Conservation (phyloP, 306 rosid genomes). For the Psophocarpus tetragonolobus region DNA sequence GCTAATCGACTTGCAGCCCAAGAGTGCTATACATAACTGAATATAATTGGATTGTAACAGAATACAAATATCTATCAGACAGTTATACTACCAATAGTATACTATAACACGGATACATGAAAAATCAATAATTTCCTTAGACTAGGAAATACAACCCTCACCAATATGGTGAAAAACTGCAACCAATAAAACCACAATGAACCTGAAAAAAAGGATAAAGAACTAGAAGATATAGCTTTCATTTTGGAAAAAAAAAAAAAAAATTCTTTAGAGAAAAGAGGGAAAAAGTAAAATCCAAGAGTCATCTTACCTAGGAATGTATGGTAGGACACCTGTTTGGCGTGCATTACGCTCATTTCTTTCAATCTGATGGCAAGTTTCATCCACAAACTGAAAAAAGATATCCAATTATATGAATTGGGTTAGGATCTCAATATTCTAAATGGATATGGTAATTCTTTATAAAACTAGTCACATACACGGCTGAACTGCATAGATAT, state of each 20-base stretch:
- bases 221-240: neutral
- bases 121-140: neutral
- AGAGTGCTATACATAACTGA: neutral
- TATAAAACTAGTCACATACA: slow-evolving; percentile 52
- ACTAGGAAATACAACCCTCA: neutral
- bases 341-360: slow-evolving; percentile 81
- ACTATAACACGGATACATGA: neutral
- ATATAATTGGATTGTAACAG: neutral
- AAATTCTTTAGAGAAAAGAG: slow-evolving; percentile 2
- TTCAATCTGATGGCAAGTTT: slow-evolving; percentile 95
- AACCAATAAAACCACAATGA: neutral
- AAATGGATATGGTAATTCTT: slow-evolving; percentile 25
- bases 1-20: neutral
- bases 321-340: slow-evolving; percentile 78
- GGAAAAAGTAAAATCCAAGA: slow-evolving; percentile 18
- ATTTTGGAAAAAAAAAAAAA: neutral
- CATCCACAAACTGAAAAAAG: slow-evolving; percentile 80
- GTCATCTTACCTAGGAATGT: slow-evolving; percentile 78
- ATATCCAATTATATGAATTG: slow-evolving; percentile 24
- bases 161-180: neutral
- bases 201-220: neutral
- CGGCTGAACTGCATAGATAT: slow-evolving; percentile 78
- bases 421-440: slow-evolving; percentile 31
- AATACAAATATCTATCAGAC: neutral
- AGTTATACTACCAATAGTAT: neutral